Evolutionary conservation across 345 rosid species (phyloP).

Genomic region (Alliaria petiolata): DNA sequence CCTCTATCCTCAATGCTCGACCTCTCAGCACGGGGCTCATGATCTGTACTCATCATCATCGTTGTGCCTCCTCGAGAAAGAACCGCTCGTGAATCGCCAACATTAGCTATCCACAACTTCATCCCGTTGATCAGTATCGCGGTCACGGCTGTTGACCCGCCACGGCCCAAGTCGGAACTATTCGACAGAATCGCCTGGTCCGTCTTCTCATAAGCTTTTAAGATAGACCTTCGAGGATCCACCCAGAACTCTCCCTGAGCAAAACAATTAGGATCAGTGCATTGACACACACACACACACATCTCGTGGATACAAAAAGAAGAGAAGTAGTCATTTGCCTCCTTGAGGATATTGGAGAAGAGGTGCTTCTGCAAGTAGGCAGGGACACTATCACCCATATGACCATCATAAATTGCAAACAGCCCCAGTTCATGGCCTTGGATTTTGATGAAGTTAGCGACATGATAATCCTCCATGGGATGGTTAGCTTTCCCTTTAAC

Average conservation of each 20-base stretch:
- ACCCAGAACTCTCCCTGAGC: constrained; percentile 72
- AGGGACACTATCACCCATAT: constrained; percentile 67
- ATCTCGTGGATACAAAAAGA: too few species aligned
- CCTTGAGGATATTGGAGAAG: constrained; percentile 65
- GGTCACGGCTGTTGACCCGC: constrained; percentile 84
- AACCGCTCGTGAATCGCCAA: constrained; percentile 73
- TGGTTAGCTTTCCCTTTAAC: constrained; percentile 80
- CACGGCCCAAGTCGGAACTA: constrained; percentile 65
- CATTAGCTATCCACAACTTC: constrained; percentile 67
- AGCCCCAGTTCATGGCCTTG: constrained; percentile 64
- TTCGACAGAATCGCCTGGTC: constrained; percentile 71
- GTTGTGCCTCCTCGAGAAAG: constrained; percentile 51
- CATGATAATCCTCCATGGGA: constrained; percentile 86
- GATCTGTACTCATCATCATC: constrained; percentile 58
- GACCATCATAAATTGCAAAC: constrained; percentile 79
- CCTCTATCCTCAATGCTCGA: constrained; percentile 73
- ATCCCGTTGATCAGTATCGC: constrained; percentile 61
- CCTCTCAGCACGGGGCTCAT: constrained; percentile 71
- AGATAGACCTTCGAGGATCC: constrained; percentile 57
- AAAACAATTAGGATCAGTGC: not conserved
- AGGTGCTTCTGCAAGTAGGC: constrained; percentile 63
- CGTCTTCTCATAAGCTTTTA: constrained; percentile 71
- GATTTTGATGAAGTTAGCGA: constrained; percentile 55
- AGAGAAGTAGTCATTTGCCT: constrained; percentile 33
- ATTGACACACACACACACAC: too few species aligned